These are phyloP conservation scores for Diaporthe eres DNA, from an alignment of 2,329 filamentous ascomycete species.

Conservation along the genomic window DNA sequence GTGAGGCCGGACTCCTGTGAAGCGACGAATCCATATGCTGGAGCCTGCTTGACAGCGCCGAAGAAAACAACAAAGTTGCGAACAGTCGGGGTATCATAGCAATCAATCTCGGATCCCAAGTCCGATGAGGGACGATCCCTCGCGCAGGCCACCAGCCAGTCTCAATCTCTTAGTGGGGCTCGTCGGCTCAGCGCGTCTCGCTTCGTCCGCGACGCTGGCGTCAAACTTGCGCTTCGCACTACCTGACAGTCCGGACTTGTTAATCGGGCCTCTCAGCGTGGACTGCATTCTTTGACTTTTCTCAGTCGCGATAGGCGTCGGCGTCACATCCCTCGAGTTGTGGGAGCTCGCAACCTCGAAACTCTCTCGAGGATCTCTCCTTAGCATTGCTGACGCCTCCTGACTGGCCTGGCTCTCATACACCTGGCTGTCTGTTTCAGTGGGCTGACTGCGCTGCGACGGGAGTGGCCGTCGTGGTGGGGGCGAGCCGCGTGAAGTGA, in stretches of 20 bases:
- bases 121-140: slow-evolving; percentile 59
- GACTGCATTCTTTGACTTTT: slow-evolving; percentile 64
- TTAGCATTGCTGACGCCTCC: slow-evolving; percentile 81
- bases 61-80: not conserved
- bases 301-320: slow-evolving; percentile 60
- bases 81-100: slow-evolving; percentile 36
- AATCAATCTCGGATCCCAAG: slow-evolving; percentile 60
- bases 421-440: slow-evolving; percentile 70
- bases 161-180: slow-evolving; percentile 68
- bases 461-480: slow-evolving; percentile 37
- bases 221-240: slow-evolving; percentile 66
- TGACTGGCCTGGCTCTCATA: slow-evolving; percentile 84
- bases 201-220: slow-evolving; percentile 46
- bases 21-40: not conserved
- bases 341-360: slow-evolving; percentile 64
- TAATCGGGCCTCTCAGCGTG: slow-evolving; percentile 63
- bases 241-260: slow-evolving; percentile 53
- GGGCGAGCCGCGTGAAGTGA: slow-evolving; percentile 46
- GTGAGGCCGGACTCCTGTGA: slow-evolving; percentile 7
- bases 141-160: slow-evolving; percentile 56
- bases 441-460: slow-evolving; percentile 43
- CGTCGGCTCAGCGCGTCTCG: slow-evolving; percentile 52
- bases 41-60: not conserved
- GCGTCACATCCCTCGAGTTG: slow-evolving; percentile 60
- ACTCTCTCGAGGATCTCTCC: slow-evolving; percentile 68